Base-by-base conservation (phyloP, 306 rosid species). In the Cucurbita moschata region DNA sequence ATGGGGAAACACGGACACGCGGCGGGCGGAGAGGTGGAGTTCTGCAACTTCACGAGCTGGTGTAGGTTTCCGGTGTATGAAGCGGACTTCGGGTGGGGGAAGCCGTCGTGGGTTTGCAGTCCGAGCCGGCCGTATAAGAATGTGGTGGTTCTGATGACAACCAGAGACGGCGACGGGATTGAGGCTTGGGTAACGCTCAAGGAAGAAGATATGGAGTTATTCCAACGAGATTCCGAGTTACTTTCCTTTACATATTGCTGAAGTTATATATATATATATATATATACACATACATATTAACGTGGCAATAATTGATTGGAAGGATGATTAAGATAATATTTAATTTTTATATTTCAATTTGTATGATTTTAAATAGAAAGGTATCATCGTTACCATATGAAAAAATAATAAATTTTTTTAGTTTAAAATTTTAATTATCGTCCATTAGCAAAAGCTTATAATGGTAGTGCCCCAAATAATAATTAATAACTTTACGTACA, bases 21-120 rank as follows among this genome's bases (percentile, higher is more conserved):
- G 21, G 37, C 7, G 61, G 46, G 70, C 12, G 54, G 40, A 77
- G 21, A 18, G 49, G 37, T 75, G 73, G 74, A 59, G 8, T 10
- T 67, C 2, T 42, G n/a, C 10, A 67, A 53, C 35, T 73, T 81
- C 51, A 81, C 81, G 1, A 77, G 84, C 30, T 71, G 76, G 79
- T 77, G 79, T 4, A 35, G 73, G 46, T 81, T 81, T 40, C 77
- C 77, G 0, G 13, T 82, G 1, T 81, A 82, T n/a, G 85, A 85
- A n/a, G n/a, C 70, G 57, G 79, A 85, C 37, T 78, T 85, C 4
- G 86, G 86, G 15, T 78, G 83, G 89, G 84, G 86, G 21, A 80
- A 78, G 18, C 86, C 89, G 3, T 46, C 23, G 0, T 85, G 85
- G 86, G 83, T 81, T 15, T 53, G 63, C 4, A 59, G 82, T 6